Evolutionary conservation across 169 alveolate genomes (phyloP).

Genomic region (Plasmodium ovale): DNA sequence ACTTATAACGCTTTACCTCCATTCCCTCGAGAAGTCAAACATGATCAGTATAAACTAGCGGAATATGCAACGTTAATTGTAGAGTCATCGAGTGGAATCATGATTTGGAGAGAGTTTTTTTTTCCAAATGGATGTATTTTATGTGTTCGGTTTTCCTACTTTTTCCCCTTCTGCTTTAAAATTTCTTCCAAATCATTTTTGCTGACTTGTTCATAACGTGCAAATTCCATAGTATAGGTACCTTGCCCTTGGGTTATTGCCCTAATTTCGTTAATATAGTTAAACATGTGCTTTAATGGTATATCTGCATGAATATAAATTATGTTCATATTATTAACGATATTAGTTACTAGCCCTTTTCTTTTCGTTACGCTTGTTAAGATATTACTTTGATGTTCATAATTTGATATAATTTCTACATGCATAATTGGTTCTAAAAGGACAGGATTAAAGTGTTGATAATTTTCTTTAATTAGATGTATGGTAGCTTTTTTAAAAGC

Average conservation of each 20-base stretch:
- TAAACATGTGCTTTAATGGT: conserved; percentile 95
- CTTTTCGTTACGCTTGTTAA: conserved; percentile 91
- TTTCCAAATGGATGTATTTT: no score
- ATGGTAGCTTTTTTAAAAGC: conserved; percentile 95
- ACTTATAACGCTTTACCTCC: no score
- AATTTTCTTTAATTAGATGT: conserved; percentile 77
- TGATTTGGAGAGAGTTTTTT: no score
- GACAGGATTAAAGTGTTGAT: conserved; percentile 88
- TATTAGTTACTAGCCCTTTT: conserved; percentile 92
- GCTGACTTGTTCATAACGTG: conserved; percentile 85
- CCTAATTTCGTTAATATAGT: conserved; percentile 94
- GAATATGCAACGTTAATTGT: no score
- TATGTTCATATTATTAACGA: conserved; percentile 86
- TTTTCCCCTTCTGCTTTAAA: conserved; percentile 70
- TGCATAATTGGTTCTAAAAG: conserved; percentile 95
- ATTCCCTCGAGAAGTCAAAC: no score
- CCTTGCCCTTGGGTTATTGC: conserved; percentile 94
- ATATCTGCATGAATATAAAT: conserved; percentile 93
- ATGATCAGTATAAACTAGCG: no score
- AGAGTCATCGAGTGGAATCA: no score
- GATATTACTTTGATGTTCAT: conserved; percentile 87
- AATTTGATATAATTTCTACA: conserved; percentile 93
- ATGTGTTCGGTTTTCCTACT: conserved; percentile 22
- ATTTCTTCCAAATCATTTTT: conserved; percentile 85
- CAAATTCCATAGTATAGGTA: conserved; percentile 94